A percentile compares a stretch with the other conserved stretches of the same genome.
Evolutionary conservation across 768 basidiomycete genomes (phyloP).

Genomic region (Tephrocybe sp.): DNA sequence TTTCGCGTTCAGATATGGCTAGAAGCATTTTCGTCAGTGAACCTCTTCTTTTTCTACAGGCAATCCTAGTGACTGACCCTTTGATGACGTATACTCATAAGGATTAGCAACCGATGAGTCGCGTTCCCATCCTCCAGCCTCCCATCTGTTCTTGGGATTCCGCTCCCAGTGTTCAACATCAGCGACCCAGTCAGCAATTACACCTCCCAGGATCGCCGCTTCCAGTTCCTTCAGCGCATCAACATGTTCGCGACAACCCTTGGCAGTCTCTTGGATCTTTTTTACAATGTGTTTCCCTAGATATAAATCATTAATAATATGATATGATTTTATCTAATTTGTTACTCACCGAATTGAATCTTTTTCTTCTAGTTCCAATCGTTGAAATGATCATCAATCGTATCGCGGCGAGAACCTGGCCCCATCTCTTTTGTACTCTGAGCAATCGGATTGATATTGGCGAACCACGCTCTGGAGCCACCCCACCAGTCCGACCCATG

Average conservation of each 20-base stretch:
- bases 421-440: constrained; percentile 22
- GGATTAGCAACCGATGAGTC: not conserved
- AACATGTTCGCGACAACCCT: not conserved
- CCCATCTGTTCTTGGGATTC: too few relatives aligned
- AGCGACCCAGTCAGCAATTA: not conserved
- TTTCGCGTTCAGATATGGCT: not conserved
- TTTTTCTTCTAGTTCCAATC: constrained; percentile 1
- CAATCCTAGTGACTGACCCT: not conserved
- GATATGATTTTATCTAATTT: not conserved
- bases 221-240: not conserved
- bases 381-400: constrained; percentile 1
- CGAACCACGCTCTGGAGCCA: too few relatives aligned
- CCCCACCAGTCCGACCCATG: too few relatives aligned
- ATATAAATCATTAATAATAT: not conserved
- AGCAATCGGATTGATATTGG: constrained; percentile 14
- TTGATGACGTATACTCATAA: not conserved
- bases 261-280: constrained; percentile 1
- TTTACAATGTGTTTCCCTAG: not conserved
- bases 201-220: not conserved
- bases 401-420: constrained; percentile 11
- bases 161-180: not conserved
- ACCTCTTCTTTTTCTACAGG: too few relatives aligned
- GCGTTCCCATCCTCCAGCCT: too few relatives aligned
- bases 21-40: not conserved
- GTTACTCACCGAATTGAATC: not conserved